phyloP scores from a whole-genome alignment of 2,329 filamentous ascomycete species.

The Botrytis squamosa region DNA sequence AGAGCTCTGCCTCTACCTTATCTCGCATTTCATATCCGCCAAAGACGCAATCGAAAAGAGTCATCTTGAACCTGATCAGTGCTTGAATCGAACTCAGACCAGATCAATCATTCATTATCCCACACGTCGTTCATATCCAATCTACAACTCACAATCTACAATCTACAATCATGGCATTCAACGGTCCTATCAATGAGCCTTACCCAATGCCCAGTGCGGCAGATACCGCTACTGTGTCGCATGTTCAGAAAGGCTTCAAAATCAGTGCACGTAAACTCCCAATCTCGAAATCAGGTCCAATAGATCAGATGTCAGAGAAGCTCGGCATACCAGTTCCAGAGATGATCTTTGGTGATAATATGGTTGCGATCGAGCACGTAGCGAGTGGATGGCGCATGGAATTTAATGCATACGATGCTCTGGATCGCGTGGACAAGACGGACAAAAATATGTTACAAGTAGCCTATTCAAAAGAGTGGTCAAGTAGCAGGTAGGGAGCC shows the following conservation, averaged over 20 bases:
- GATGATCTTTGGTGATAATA: constrained; percentile 99
- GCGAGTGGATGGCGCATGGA: constrained; percentile 72
- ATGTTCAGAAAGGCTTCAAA: constrained; percentile 64
- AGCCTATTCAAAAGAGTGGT: constrained; percentile 87
- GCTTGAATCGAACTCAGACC: background rate
- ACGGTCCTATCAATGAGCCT: constrained; percentile 47
- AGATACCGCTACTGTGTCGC: constrained; percentile 53
- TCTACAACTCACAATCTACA: background rate
- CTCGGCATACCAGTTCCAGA: constrained; percentile 88
- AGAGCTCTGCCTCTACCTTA: background rate
- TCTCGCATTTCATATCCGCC: background rate
- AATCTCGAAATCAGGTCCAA: constrained; percentile 88
- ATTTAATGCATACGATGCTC: constrained; percentile 83
- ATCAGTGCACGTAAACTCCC: constrained; percentile 86
- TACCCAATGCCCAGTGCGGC: constrained; percentile 53
- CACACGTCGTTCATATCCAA: background rate
- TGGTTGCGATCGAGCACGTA: constrained; percentile 71
- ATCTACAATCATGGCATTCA: constrained; percentile 35
- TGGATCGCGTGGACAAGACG: constrained; percentile 93
- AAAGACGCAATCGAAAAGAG: background rate
- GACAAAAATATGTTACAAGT: constrained; percentile 89
- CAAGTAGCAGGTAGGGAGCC: constrained; percentile 42
- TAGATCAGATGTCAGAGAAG: constrained; percentile 76
- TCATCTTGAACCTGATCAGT: background rate
- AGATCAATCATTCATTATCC: background rate